Percentiles rank a stretch among this genome's conserved stretches.
phyloP scores from a whole-genome alignment of 129 eudicot species.

The Pseudognaphalium luteoalbum region DNA sequence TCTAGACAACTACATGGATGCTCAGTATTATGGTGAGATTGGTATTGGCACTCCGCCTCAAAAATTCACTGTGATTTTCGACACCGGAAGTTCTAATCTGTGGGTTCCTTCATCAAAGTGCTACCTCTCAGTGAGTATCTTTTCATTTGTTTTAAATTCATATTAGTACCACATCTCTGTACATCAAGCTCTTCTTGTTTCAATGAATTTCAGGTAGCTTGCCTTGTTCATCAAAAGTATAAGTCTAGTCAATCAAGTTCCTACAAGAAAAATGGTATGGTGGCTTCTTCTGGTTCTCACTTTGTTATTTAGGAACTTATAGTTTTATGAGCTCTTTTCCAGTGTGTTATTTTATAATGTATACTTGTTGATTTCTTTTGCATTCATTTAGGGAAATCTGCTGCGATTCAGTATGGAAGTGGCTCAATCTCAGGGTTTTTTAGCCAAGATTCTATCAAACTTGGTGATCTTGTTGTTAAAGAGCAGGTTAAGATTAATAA shows the following conservation, averaged over 20 bases:
- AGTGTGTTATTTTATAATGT: background rate
- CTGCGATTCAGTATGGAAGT: conserved; percentile 52
- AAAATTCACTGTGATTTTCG: conserved; percentile 59
- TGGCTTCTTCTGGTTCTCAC: conserved; percentile 4
- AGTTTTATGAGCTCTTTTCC: background rate
- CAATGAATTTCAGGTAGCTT: conserved; percentile 25
- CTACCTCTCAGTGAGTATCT: conserved; percentile 49
- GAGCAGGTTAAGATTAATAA: conserved; percentile 45
- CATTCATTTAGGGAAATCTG: conserved; percentile 42
- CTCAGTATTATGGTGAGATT: conserved; percentile 66
- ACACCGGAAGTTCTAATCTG: conserved; percentile 60
- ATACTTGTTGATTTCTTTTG: background rate
- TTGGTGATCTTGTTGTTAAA: conserved; percentile 54
- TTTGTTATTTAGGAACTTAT: background rate
- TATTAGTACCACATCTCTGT: background rate
- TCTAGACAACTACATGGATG: conserved; percentile 54
- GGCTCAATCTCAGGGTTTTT: conserved; percentile 56
- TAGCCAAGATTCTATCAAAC: conserved; percentile 52
- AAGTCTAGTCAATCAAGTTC: conserved; percentile 56
- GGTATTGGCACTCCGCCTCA: conserved; percentile 69
- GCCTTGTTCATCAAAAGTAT: conserved; percentile 51
- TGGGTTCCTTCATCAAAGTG: conserved; percentile 72
- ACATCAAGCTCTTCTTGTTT: background rate
- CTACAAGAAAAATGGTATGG: conserved; percentile 46
- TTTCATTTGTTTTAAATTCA: conserved; percentile 14